Evolutionary conservation across 257 asterid species (phyloP).

Genomic region (Solanum corneliomulleri): DNA sequence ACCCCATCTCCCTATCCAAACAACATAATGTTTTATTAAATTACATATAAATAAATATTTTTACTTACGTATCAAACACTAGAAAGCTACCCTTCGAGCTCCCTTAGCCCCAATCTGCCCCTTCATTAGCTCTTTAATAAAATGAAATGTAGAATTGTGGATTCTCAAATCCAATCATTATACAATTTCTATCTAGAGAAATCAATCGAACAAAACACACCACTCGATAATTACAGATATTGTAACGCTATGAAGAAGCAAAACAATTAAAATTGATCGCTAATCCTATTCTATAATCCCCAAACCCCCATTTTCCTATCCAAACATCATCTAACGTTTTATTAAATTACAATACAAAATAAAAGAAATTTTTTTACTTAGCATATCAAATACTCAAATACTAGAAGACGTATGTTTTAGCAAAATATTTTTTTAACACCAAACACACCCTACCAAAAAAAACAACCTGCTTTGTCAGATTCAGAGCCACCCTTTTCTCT

Average conservation of each 20-base stretch:
- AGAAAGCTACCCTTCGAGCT: background rate
- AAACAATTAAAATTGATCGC: background rate
- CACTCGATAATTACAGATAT: background rate
- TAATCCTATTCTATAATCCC: background rate
- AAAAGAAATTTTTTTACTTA: background rate
- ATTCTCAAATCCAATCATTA: background rate
- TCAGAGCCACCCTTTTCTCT: slow-evolving; percentile 8
- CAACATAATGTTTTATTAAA: background rate
- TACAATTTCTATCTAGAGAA: background rate
- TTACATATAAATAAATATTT: background rate
- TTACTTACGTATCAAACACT: background rate
- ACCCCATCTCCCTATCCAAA: background rate
- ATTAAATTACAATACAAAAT: background rate
- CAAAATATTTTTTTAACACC: background rate
- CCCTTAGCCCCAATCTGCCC: background rate
- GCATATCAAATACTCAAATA: background rate
- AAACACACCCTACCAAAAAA: background rate
- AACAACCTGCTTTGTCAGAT: background rate
- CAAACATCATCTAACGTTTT: background rate
- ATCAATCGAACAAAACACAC: background rate
- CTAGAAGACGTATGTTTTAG: background rate
- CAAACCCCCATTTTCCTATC: background rate
- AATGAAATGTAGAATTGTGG: background rate
- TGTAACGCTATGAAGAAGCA: background rate
- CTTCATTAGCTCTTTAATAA: background rate